These are phyloP conservation scores for Trichoderma sp. DNA, from an alignment of 2,329 filamentous ascomycete species.

Conservation along the genomic window DNA sequence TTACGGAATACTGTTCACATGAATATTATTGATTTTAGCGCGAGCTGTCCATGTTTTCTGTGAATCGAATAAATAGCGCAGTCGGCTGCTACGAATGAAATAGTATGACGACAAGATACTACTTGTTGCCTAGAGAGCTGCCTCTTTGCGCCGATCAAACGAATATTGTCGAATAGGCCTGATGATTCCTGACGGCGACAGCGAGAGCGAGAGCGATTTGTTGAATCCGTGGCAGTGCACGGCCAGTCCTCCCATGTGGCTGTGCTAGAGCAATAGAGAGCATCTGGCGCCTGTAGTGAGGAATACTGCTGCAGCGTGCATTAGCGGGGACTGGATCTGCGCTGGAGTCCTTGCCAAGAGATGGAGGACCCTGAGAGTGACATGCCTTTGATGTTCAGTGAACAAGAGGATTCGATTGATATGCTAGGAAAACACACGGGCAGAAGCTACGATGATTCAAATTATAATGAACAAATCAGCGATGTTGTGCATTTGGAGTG, in stretches of 20 bases:
- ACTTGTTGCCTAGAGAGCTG: not conserved
- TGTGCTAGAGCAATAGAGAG: not conserved
- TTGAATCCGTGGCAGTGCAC: slow-evolving; percentile 22
- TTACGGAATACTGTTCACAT: not conserved
- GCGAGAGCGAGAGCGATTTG: not conserved
- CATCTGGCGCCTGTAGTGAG: not conserved
- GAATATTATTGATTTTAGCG: not conserved
- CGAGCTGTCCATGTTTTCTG: not conserved
- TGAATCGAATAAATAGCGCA: not conserved
- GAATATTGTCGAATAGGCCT: not conserved
- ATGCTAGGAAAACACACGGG: not conserved
- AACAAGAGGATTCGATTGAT: not conserved
- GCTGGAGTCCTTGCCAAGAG: not conserved
- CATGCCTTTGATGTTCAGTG: not conserved
- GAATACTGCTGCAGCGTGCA: not conserved
- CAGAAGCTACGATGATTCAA: not conserved
- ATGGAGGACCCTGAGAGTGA: not conserved
- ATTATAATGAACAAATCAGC: not conserved
- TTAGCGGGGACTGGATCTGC: not conserved
- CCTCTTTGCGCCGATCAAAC: not conserved
- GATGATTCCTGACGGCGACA: not conserved
- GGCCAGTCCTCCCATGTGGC: slow-evolving; percentile 1
- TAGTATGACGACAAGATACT: not conserved
- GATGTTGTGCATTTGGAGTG: not conserved
- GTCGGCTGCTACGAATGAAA: not conserved